Evolutionary conservation across 768 basidiomycete species (phyloP).

Genomic region (Rhodotorula diobovata): DNA sequence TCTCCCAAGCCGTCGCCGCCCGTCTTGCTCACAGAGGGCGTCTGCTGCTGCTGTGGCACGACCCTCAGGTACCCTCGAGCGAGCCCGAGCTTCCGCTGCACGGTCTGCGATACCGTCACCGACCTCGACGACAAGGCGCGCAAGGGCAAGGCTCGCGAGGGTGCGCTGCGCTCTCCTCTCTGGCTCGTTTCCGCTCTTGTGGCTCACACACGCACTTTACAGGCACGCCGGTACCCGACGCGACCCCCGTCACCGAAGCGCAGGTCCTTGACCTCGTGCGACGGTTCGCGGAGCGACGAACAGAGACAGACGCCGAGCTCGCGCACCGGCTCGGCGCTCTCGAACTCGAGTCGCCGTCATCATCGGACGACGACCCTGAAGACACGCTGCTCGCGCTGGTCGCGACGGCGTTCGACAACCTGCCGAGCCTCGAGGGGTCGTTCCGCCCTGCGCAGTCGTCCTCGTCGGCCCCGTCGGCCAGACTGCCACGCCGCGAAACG

Average conservation of each 20-base stretch:
- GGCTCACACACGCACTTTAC: neutral
- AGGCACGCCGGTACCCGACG: neutral
- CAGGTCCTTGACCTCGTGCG: neutral
- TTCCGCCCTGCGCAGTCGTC: neutral
- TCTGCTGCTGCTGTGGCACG: conserved; percentile 24
- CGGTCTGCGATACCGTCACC: conserved; percentile 10
- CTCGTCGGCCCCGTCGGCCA: neutral
- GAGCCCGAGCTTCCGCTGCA: conserved; percentile 7
- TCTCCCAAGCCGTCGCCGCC: neutral
- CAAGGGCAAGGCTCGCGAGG: neutral
- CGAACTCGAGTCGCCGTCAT: neutral
- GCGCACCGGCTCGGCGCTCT: neutral
- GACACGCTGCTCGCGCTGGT: conserved; percentile 1
- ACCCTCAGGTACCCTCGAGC: conserved; percentile 6
- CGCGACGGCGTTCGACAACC: conserved; percentile 5
- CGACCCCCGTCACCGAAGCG: neutral
- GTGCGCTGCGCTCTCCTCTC: neutral
- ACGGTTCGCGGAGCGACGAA: neutral
- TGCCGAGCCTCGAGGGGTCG: conserved; percentile 15
- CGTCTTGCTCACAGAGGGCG: neutral
- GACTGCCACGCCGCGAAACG: neutral
- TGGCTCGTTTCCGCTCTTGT: neutral
- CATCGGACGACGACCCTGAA: neutral
- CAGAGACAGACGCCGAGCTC: conserved; percentile 6
- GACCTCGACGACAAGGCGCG: conserved; percentile 3